Conservation (phyloP, 2,329 filamentous ascomycete genomes). For the Ilyonectria mors-panacis region DNA sequence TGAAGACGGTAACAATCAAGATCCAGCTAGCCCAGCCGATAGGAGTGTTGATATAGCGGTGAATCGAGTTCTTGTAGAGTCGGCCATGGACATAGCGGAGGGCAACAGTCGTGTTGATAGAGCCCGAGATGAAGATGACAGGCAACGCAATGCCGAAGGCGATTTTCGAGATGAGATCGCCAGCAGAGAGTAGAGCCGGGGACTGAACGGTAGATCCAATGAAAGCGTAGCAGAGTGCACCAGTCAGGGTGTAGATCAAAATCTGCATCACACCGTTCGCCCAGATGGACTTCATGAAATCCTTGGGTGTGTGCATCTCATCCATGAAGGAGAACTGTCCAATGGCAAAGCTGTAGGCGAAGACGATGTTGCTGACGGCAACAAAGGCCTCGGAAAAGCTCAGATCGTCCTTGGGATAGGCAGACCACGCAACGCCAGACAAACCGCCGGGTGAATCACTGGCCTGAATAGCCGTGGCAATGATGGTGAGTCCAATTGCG, state of each 20-base stretch:
- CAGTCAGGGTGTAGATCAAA: constrained; percentile 31
- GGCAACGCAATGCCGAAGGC: constrained; percentile 31
- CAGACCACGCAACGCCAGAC: constrained; percentile 27
- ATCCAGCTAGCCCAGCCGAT: constrained; percentile 32
- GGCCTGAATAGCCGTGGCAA: constrained; percentile 26
- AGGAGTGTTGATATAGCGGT: constrained; percentile 32
- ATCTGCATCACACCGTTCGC: constrained; percentile 27
- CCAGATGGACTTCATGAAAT: constrained; percentile 35
- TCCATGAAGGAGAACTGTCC: constrained; percentile 35
- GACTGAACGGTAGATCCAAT: constrained; percentile 32
- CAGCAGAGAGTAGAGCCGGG: constrained; percentile 28
- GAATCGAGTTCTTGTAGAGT: constrained; percentile 29
- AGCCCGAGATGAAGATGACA: constrained; percentile 32
- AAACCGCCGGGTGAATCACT: constrained; percentile 11
- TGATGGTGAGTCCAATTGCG: constrained; percentile 30
- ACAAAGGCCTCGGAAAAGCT: constrained; percentile 31
- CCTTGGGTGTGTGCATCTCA: constrained; percentile 32
- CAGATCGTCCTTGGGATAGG: constrained; percentile 28
- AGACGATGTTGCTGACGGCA: constrained; percentile 34
- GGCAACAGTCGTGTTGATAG: constrained; percentile 32
- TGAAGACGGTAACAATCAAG: constrained; percentile 24
- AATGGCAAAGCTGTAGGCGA: constrained; percentile 32
- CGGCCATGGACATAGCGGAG: constrained; percentile 32
- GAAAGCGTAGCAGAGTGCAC: constrained; percentile 31
- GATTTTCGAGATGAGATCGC: constrained; percentile 23